Base-by-base conservation (phyloP, 2,329 filamentous ascomycete species). In the Thelonectria rubi region DNA sequence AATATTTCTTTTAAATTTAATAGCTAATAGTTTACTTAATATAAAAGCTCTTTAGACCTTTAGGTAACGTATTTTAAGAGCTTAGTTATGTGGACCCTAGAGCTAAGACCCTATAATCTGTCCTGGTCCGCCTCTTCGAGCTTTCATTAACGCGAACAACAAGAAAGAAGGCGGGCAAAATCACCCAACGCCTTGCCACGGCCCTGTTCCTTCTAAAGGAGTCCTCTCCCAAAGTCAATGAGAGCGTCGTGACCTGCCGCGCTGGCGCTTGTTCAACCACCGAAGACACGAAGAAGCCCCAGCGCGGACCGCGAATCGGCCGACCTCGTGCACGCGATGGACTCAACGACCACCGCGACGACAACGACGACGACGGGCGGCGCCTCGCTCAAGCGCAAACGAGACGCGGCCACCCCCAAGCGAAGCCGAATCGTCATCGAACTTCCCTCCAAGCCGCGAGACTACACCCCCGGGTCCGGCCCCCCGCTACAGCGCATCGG, bases 401-500 rank as follows among this genome's bases (percentile, higher is more conserved):
- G 46, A 60, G 60, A 45, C 18, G 21, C 58, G 21, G 17, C 32
- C 32, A 26, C 58, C 26, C 21, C 37, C 32, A 32, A 5, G 10
- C 47, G 37, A n/a, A 55, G 60, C 15, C 60, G 67, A 32, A 65
- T 72, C 37, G 68, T 63, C 42, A 49, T 72, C 6, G 57, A 30
- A 11, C 45, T 72, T 15, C 58, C 9, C 10, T 52, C 67, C 11
- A 69, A 60, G 48, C 68, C 66, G 1, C 65, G 52, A 18, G 68
- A 69, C 12, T 86, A 86, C 67, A 71, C 76, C 1, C 79, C 79
- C 3, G 81, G 81, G 37, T 79, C 79, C 8, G 82, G 82, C 0
- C 85, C 85, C 0, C 76, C 80, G 0, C 73, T 83, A 2, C 79
- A 79, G 3, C 80, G 79, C 10, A 75, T 87, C 15, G 71, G 77